Base-by-base conservation (phyloP, 208 protist genomes). In the Endotrypanum monterogeii region DNA sequence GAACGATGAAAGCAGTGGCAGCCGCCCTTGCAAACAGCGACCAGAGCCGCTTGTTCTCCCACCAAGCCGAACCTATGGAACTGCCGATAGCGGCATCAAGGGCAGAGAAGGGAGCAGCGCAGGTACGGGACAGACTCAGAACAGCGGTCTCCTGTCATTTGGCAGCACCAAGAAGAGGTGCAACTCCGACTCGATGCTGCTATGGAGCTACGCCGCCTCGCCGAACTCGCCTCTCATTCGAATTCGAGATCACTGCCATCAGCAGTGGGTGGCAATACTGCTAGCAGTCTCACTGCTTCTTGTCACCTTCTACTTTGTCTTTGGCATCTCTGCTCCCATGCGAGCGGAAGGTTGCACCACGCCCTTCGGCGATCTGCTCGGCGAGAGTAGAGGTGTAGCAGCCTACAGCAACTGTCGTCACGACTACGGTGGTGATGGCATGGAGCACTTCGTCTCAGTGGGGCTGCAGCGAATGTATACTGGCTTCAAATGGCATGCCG, bases 391-490 rank as follows among this genome's bases (percentile, higher is more conserved):
- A 56, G 82, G 85, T 35, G 82, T 93, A 35, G 62, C 67, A 20
- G 88, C 86, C 32, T 91, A 87, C 78, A 95, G 88, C 82, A 95
- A 95, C 78, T 95, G 90, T 71, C 83, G 88, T 23, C 67, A 73
- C 66, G 46, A 60, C 57, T 89, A 86, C 60, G 78, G 76, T 48
- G 78, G 68, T 12, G 80, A 84, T 67, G 60, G 76, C 35, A 79
- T 89, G 74, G 75, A 87, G 52, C 82, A 90, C 84, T 91, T 85
- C 69, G 75, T 93, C 6, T 76, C 78, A n/a, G 60, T 90, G 8
- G 86, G 84, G 18, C 70, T 89, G 41, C 78, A 83, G 63, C 78
- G 80, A 2, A 60, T 89, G 2, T 84, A 87, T 65, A 92, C 84
- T 37, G 90, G 90, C 35, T 39, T 80, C n/a, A 84, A 89, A 62